A percentile compares a stretch with the other conserved stretches of the same genome.
These are phyloP conservation scores for Suillus placidus DNA, from an alignment of 768 basidiomycete genomes.

Conservation along the genomic window DNA sequence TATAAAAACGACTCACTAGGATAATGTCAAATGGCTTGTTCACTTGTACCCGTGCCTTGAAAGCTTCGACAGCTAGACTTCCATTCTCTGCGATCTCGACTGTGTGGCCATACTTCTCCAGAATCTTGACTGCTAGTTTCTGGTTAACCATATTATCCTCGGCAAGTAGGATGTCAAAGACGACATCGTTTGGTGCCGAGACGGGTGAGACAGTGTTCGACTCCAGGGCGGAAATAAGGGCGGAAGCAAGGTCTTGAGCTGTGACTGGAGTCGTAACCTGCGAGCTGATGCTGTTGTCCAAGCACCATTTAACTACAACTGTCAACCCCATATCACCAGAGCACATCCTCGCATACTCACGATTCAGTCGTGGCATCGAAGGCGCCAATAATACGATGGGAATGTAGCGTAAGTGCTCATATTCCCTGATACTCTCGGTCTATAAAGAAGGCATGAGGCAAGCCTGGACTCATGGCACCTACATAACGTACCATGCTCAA, in stretches of 20 bases:
- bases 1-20: slow-evolving; percentile 57
- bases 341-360: slow-evolving; percentile 45
- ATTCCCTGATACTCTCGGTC: slow-evolving; percentile 89
- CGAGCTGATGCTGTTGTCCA: slow-evolving; percentile 94
- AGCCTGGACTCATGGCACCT: slow-evolving; percentile 10
- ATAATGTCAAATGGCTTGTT: slow-evolving; percentile 88
- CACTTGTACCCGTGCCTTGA: slow-evolving; percentile 74
- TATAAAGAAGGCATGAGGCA: slow-evolving; percentile 36
- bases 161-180: slow-evolving; percentile 92
- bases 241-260: slow-evolving; percentile 86
- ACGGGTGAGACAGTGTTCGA: slow-evolving; percentile 92
- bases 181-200: slow-evolving; percentile 80
- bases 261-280: slow-evolving; percentile 92
- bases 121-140: slow-evolving; percentile 93
- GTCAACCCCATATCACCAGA: slow-evolving; percentile 9
- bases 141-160: slow-evolving; percentile 97
- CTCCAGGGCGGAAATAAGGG: slow-evolving; percentile 92
- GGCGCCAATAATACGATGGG: slow-evolving; percentile 92
- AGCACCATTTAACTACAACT: slow-evolving; percentile 84
- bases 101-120: slow-evolving; percentile 93
- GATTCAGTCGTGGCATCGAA: slow-evolving; percentile 70
- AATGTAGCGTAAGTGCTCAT: slow-evolving; percentile 94
- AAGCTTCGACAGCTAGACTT: slow-evolving; percentile 88
- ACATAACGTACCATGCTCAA: slow-evolving; percentile 68
- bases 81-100: slow-evolving; percentile 99